Percentiles rank a stretch among this genome's conserved stretches.
These are phyloP conservation scores for Nicotiana tabacum DNA, from an alignment of 257 asterid genomes.

Conservation along the genomic window DNA sequence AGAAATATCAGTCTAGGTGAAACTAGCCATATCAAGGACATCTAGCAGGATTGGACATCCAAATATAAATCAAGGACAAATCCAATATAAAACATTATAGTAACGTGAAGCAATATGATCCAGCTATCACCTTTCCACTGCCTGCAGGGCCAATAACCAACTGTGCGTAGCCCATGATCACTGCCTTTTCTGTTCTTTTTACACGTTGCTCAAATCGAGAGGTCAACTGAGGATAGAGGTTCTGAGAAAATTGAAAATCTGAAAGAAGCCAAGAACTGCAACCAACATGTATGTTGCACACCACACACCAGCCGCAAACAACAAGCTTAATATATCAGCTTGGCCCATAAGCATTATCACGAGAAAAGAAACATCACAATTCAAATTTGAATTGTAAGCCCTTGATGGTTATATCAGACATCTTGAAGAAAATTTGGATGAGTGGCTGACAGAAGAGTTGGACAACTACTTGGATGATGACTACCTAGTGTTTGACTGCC, in stretches of 20 bases:
- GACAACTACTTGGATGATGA: constrained; percentile 91
- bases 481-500: constrained; percentile 90
- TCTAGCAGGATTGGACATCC: not conserved
- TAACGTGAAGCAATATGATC: not conserved
- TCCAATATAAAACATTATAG: not conserved
- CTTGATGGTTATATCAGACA: constrained; percentile 61
- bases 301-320: constrained; percentile 71
- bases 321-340: constrained; percentile 44
- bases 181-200: constrained; percentile 10
- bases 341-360: constrained; percentile 48
- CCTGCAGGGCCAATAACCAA: constrained; percentile 99
- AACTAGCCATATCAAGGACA: not conserved
- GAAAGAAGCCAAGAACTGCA: constrained; percentile 60
- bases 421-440: constrained; percentile 92
- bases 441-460: constrained; percentile 90
- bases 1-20: not conserved
- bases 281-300: constrained; percentile 67
- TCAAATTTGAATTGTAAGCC: constrained; percentile 19
- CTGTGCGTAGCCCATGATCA: constrained; percentile 87
- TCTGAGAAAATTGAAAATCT: constrained; percentile 33
- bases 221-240: constrained; percentile 30
- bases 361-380: constrained; percentile 26
- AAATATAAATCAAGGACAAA: not conserved
- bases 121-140: constrained; percentile 79
- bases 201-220: not conserved